phyloP scores from a whole-genome alignment of 139 green algal genomes.

The Chlorella sp. region DNA sequence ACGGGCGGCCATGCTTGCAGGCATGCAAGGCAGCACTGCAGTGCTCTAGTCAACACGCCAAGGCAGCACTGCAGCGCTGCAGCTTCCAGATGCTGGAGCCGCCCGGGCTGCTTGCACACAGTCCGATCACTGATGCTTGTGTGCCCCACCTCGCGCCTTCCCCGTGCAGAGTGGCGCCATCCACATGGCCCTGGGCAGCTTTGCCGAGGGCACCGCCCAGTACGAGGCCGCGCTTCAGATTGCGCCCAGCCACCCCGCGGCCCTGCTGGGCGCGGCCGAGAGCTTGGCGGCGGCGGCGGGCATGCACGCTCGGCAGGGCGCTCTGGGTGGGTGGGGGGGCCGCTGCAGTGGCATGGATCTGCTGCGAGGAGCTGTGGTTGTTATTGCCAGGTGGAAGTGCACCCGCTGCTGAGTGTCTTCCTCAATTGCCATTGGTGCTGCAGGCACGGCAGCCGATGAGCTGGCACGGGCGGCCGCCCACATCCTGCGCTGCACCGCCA shows the following conservation, averaged over 20 bases:
- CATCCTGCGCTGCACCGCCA: conserved; percentile 22
- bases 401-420: not conserved
- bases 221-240: conserved; percentile 52
- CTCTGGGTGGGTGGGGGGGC: conserved; percentile 19
- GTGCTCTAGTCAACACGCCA: too few species aligned
- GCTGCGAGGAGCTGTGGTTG: not conserved
- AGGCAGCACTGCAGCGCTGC: too few species aligned
- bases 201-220: conserved; percentile 22
- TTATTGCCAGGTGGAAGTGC: not conserved
- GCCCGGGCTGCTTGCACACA: too few species aligned
- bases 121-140: not conserved
- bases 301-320: conserved; percentile 52
- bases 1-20: too few species aligned
- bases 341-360: not conserved
- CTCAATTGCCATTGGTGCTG: not conserved
- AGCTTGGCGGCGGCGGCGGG: conserved; percentile 53
- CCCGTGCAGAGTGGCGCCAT: conserved; percentile 64
- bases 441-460: conserved; percentile 58
- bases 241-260: conserved; percentile 46
- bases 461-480: conserved; percentile 50
- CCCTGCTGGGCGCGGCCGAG: conserved; percentile 57
- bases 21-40: too few species aligned
- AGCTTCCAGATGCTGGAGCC: not conserved
- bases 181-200: conserved; percentile 57
- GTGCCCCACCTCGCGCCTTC: not conserved